phyloP scores from a whole-genome alignment of 1,284 basidiomycete species.

The Volvariella volvacea region DNA sequence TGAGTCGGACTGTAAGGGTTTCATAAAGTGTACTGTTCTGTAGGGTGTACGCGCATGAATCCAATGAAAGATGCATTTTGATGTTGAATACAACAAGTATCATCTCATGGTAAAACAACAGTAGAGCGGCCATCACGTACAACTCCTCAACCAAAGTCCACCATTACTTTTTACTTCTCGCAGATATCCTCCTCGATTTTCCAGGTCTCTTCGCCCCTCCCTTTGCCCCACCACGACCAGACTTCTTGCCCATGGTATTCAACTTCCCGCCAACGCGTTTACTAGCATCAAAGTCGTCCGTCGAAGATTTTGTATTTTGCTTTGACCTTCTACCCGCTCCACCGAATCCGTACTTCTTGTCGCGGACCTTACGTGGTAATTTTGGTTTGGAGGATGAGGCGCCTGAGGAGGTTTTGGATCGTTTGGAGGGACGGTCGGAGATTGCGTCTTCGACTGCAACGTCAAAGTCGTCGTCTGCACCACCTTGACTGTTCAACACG shows the following conservation, averaged over 20 bases:
- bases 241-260: constrained; percentile 16
- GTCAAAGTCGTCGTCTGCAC: constrained; percentile 70
- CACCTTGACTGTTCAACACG: constrained; percentile 66
- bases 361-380: constrained; percentile 61
- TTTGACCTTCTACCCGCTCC: constrained; percentile 62
- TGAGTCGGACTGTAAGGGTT: constrained; percentile 8
- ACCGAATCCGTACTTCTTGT: constrained; percentile 80
- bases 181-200: constrained; percentile 49
- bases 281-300: constrained; percentile 61
- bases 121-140: too few species aligned
- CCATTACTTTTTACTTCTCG: constrained; percentile 3
- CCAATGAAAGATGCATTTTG: too few species aligned
- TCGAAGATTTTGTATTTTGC: constrained; percentile 76
- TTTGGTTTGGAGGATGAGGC: constrained; percentile 25
- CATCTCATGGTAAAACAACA: too few species aligned
- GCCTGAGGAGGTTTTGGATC: constrained; percentile 29
- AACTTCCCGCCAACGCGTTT: constrained; percentile 25
- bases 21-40: too few species aligned
- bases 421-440: constrained; percentile 65
- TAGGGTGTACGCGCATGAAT: too few species aligned
- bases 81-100: too few species aligned
- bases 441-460: constrained; percentile 83
- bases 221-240: constrained; percentile 18
- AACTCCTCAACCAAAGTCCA: too few species aligned
- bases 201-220: constrained; percentile 45